These are phyloP conservation scores for Cenchrus americanus DNA, from an alignment of 176 grass and related monocot species.

Conservation along the genomic window DNA sequence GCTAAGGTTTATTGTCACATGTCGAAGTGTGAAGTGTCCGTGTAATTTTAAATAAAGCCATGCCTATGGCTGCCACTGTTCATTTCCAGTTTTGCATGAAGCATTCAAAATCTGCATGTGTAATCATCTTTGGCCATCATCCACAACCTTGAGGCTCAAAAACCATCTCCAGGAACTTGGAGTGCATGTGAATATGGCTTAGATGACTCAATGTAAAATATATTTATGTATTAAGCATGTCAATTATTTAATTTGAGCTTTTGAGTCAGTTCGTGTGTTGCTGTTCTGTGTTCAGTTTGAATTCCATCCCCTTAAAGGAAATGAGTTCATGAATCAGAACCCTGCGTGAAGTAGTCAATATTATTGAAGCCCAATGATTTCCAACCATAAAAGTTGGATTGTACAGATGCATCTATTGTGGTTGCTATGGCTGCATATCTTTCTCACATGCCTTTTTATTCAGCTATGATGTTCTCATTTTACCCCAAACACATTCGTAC, in stretches of 20 bases:
- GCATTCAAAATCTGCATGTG: background rate
- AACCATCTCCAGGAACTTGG: background rate
- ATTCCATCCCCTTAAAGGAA: background rate
- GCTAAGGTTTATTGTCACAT: slow-evolving; percentile 8
- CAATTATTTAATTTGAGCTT: background rate
- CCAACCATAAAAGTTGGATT: background rate
- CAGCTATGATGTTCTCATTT: too few relatives aligned
- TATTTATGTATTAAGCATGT: slow-evolving; percentile 20
- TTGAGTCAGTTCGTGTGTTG: background rate
- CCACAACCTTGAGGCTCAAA: slow-evolving; percentile 10
- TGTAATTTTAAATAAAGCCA: slow-evolving; percentile 24
- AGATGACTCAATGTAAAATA: slow-evolving; percentile 6
- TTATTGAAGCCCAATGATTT: background rate
- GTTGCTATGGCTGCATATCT: background rate
- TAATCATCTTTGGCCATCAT: slow-evolving; percentile 34
- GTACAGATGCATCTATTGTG: background rate
- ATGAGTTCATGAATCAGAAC: background rate
- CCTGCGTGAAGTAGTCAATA: background rate
- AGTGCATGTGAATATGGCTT: slow-evolving; percentile 6
- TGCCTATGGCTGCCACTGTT: background rate
- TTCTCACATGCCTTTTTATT: background rate
- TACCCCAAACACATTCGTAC: background rate
- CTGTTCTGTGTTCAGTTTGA: background rate
- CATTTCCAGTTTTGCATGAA: slow-evolving; percentile 24
- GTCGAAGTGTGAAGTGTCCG: background rate